Evolutionary conservation across 306 rosid genomes (phyloP).

Genomic region (Glycyrrhiza uralensis): DNA sequence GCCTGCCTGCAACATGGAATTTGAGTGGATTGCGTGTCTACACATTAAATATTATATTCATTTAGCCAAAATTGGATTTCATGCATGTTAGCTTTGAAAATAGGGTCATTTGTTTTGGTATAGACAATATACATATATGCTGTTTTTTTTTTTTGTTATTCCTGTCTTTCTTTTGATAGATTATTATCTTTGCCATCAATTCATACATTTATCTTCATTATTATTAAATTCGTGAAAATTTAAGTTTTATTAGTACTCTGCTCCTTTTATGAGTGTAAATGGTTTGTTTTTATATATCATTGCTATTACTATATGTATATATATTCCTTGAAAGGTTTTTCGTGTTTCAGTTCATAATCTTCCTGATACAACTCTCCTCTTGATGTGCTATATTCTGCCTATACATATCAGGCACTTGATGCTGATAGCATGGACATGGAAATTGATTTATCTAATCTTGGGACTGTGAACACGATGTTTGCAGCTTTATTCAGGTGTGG

Average conservation of each 20-base stretch:
- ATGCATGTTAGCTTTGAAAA: neutral
- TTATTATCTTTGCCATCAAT: neutral
- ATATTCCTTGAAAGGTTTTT: neutral
- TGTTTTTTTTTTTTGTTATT: constrained; percentile 7
- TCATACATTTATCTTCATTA: neutral
- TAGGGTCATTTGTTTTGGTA: constrained; percentile 11
- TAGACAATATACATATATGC: neutral
- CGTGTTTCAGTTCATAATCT: neutral
- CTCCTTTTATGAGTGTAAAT: constrained; percentile 1
- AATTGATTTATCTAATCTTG: constrained; percentile 97
- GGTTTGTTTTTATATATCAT: neutral
- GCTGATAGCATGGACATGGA: constrained; percentile 98
- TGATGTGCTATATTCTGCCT: constrained; percentile 21
- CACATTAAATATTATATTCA: neutral
- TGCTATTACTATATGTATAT: no score
- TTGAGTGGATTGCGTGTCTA: neutral
- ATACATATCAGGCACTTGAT: constrained; percentile 72
- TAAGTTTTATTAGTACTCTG: neutral
- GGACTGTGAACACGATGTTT: constrained; percentile 98
- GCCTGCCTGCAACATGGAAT: neutral
- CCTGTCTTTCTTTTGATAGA: neutral
- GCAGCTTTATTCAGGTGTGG: constrained; percentile 97
- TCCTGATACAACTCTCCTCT: neutral
- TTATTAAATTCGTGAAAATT: neutral
- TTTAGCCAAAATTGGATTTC: neutral